Conservation (phyloP, 257 asterid genomes). For the Gentiana macrophylla region DNA sequence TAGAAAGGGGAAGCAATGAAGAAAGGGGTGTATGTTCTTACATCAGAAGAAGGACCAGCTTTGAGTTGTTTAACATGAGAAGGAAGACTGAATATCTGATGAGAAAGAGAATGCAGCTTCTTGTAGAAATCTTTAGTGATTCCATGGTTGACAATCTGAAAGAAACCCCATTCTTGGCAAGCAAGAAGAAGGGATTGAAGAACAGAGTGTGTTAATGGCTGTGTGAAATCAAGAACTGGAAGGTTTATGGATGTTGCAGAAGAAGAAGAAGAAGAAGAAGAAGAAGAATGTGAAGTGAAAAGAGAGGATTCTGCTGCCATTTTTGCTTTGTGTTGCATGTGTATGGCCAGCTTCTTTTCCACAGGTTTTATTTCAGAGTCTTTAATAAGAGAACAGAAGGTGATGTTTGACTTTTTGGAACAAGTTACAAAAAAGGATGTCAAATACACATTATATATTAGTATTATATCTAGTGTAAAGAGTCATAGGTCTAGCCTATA, state of each 20-base stretch:
- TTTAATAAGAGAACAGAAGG: too few relatives aligned
- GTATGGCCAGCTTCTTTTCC: too few relatives aligned
- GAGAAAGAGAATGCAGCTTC: constrained; percentile 25
- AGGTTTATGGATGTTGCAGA: constrained; percentile 24
- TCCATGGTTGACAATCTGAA: constrained; percentile 53
- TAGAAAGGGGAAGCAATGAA: constrained; percentile 68
- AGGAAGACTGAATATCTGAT: constrained; percentile 43
- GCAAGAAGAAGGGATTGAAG: constrained; percentile 47
- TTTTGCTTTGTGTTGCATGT: too few relatives aligned
- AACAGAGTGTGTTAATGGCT: constrained; percentile 35
- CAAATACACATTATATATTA: too few relatives aligned
- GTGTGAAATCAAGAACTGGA: constrained; percentile 51
- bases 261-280: neutral
- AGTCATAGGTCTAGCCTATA: too few relatives aligned
- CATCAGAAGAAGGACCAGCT: constrained; percentile 45
- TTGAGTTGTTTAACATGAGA: constrained; percentile 41
- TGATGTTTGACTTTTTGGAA: too few relatives aligned
- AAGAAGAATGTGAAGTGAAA: constrained; percentile 22
- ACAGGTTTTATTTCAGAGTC: too few relatives aligned
- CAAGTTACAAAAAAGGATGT: too few relatives aligned
- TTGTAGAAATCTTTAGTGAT: constrained; percentile 29
- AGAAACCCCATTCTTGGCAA: constrained; percentile 66
- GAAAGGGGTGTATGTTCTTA: constrained; percentile 57
- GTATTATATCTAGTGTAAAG: too few relatives aligned
- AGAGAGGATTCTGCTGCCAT: too few relatives aligned